phyloP scores from a whole-genome alignment of 179 eudicot species.

The Corrigiola litoralis region DNA sequence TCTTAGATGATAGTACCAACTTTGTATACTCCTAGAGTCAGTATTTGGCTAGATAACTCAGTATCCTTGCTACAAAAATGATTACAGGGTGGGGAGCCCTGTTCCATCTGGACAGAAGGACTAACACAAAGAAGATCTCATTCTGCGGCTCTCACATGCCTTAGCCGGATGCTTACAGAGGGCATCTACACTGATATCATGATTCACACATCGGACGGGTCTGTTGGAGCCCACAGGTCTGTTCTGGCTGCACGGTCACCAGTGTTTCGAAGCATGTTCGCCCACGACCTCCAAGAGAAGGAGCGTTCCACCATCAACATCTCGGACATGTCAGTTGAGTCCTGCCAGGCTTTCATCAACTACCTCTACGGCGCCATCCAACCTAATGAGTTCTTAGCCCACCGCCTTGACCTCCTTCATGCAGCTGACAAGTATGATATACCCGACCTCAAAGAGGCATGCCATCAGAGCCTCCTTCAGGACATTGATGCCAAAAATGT shows the following conservation, averaged over 20 bases:
- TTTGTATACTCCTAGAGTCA: too few species aligned
- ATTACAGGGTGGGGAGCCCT: constrained; percentile 57
- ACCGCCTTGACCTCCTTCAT: constrained; percentile 58
- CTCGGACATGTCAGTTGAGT: constrained; percentile 68
- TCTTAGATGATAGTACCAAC: too few species aligned
- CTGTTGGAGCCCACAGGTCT: constrained; percentile 77
- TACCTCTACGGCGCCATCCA: constrained; percentile 66
- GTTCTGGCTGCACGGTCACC: constrained; percentile 77
- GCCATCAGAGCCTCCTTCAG: constrained; percentile 72
- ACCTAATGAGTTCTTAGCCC: constrained; percentile 48
- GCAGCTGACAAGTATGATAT: constrained; percentile 92
- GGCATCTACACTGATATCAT: constrained; percentile 76
- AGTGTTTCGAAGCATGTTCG: constrained; percentile 78
- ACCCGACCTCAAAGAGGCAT: constrained; percentile 67
- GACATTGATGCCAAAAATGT: constrained; percentile 76
- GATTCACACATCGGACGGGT: constrained; percentile 66
- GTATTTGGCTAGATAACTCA: neutral
- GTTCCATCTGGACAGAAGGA: constrained; percentile 70
- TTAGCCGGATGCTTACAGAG: constrained; percentile 66
- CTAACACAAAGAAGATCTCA: constrained; percentile 35
- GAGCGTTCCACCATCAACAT: constrained; percentile 62
- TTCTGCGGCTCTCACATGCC: constrained; percentile 44
- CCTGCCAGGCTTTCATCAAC: constrained; percentile 62
- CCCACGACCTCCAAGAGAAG: constrained; percentile 71
- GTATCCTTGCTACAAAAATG: neutral